phyloP scores from a whole-genome alignment of 2,329 filamentous ascomycete species.

The Capronia epimyces region DNA sequence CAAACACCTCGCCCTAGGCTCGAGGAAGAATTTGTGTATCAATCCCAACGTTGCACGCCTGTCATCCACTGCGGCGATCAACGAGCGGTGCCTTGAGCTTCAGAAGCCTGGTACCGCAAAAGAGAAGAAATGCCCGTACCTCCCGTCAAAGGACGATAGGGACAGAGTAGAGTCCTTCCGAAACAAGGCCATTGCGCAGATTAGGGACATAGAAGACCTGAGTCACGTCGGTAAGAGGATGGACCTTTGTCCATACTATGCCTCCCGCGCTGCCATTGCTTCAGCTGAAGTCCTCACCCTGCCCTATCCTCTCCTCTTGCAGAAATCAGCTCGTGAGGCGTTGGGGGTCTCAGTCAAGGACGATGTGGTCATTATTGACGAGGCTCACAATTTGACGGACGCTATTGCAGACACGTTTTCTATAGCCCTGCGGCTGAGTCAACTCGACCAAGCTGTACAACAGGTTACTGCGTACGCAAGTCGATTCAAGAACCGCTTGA shows the following conservation, averaged over 20 bases:
- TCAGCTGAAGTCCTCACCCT: conserved; percentile 82
- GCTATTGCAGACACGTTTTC: conserved; percentile 84
- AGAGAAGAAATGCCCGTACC: conserved; percentile 66
- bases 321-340: conserved; percentile 80
- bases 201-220: conserved; percentile 92
- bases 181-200: conserved; percentile 73
- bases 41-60: conserved; percentile 74
- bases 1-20: conserved; percentile 78
- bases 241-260: conserved; percentile 89
- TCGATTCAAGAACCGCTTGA: conserved; percentile 80
- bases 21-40: conserved; percentile 82
- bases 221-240: conserved; percentile 70
- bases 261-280: conserved; percentile 77
- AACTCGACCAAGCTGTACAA: conserved; percentile 65
- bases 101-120: conserved; percentile 64
- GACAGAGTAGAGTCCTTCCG: conserved; percentile 71
- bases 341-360: conserved; percentile 78
- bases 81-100: conserved; percentile 84
- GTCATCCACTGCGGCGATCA: conserved; percentile 70
- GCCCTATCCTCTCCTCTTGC: conserved; percentile 84
- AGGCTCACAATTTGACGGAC: conserved; percentile 97
- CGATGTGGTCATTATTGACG: conserved; percentile 91
- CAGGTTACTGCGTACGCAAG: conserved; percentile 79
- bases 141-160: conserved; percentile 73
- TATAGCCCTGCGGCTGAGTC: conserved; percentile 64